phyloP scores from a whole-genome alignment of 2,329 filamentous ascomycete genomes.

The Capronia coronata region DNA sequence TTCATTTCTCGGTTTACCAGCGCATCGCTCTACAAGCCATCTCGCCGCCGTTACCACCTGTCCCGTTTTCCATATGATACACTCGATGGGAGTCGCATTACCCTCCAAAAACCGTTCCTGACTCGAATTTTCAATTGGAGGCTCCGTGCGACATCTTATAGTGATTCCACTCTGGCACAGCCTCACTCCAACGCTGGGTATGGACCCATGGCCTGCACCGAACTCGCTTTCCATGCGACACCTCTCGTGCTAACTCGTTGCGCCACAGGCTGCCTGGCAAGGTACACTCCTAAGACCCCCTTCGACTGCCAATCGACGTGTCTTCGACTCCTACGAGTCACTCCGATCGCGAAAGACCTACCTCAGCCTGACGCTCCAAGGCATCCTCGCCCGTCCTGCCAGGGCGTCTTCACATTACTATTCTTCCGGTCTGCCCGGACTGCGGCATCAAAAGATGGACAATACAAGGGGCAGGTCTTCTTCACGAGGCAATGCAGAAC shows the following conservation, averaged over 20 bases:
- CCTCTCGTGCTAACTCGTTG: conserved; percentile 15
- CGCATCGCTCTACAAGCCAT: background rate
- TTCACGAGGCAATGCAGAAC: conserved; percentile 36
- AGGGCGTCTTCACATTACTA: background rate
- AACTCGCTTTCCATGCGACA: conserved; percentile 1
- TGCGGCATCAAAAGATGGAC: conserved; percentile 21
- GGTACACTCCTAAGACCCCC: conserved; percentile 5
- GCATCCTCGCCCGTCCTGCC: conserved; percentile 1
- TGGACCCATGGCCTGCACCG: conserved; percentile 5
- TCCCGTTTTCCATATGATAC: background rate
- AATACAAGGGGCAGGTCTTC: conserved; percentile 34
- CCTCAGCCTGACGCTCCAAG: conserved; percentile 4
- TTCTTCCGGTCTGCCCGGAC: background rate
- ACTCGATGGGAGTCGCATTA: background rate
- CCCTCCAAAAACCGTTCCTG: background rate
- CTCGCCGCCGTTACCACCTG: background rate
- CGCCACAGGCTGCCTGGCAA: conserved; percentile 19
- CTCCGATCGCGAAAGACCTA: conserved; percentile 2
- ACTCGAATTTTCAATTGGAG: conserved; percentile 1
- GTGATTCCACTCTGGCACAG: conserved; percentile 12
- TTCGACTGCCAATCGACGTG: conserved; percentile 7
- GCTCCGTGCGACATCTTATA: conserved; percentile 16
- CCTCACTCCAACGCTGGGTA: conserved; percentile 23
- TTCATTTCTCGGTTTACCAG: background rate
- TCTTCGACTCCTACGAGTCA: background rate